These are phyloP conservation scores for Ogataea philodendri DNA, from an alignment of 805 yeast genomes.

Conservation along the genomic window DNA sequence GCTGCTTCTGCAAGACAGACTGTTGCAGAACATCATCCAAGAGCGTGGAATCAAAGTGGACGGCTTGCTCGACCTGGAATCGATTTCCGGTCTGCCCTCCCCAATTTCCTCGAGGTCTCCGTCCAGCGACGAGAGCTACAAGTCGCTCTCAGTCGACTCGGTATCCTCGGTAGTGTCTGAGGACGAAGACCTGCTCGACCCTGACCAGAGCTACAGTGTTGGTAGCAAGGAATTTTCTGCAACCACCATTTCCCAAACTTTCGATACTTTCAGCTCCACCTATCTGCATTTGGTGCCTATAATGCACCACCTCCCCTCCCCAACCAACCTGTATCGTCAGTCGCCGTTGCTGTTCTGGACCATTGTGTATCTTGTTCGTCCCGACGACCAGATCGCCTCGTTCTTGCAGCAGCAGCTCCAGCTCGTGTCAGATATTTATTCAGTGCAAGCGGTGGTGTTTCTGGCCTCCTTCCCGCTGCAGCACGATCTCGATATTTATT, in stretches of 20 bases:
- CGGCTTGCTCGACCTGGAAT: conserved; percentile 31
- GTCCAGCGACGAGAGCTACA: conserved; percentile 3
- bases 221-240: conserved; percentile 9
- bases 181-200: conserved; percentile 4
- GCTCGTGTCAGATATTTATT: conserved; percentile 14
- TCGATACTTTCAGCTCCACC: conserved; percentile 22
- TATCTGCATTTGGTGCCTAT: conserved; percentile 28
- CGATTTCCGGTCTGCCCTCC: conserved; percentile 5
- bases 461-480: conserved; percentile 29
- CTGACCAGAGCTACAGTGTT: conserved; percentile 6
- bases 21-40: conserved; percentile 25
- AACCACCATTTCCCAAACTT: conserved; percentile 14
- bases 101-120: conserved; percentile 5
- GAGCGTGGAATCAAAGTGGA: conserved; percentile 30
- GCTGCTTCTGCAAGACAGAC: conserved; percentile 28
- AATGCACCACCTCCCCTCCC: conserved; percentile 24
- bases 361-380: conserved; percentile 24
- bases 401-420: conserved; percentile 21
- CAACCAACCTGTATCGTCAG: conserved; percentile 19
- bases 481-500: conserved; percentile 17
- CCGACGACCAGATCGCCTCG: conserved; percentile 17
- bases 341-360: conserved; percentile 35
- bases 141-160: conserved; percentile 8
- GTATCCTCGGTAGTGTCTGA: conserved; percentile 8
- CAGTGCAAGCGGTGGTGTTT: conserved; percentile 28